Evolutionary conservation across 257 asterid genomes (phyloP), one percentile per base, ranked within the genome.

Genomic region (Dorcoceras hygrometricum): DNA sequence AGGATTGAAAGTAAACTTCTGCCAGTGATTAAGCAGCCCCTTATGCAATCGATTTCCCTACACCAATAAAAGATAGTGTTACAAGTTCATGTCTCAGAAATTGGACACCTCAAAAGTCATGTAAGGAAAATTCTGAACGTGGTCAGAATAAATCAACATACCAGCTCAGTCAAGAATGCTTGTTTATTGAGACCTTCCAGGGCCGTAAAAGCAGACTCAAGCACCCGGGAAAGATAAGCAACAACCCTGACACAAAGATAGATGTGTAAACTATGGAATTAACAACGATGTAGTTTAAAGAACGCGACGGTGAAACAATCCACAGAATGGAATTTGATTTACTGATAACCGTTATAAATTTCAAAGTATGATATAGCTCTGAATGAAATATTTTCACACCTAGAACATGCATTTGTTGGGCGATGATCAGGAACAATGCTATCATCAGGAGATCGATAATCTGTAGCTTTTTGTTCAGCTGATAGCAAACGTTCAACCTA

Each of bases 121-220:
- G 1, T 4, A 43, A 43, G 19, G 51, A 43, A 43, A 14, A 43
- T 43, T 14, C 51, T 43, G 0, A 43, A 43, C 51, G 57, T 48
- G 70, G 69, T 36, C 10, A 70, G 31, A 65, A 76, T 62, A 74
- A 53, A 73, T 43, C 53, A 14, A 14, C 67, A 23, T 86, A 94
- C 97, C 96, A 94, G 81, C 74, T 94, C 96, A 67, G 91, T 81
- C 68, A 94, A 81, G 83, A 94, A 94, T 29, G 99, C 86, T 84
- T 94, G 99, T 75, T 94, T 94, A 83, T 90, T 90, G 61, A 87
- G 97, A 84, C 99, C 96, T 72, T 94, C 99, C 28, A 94, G 90
- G 34, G 95, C 95, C 62, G 97, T 90, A 85, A 94, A 94, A 74
- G 97, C 96, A 76, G 96, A 83, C 80, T 90, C 99, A 61, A 94